These are phyloP conservation scores for Mucor racemosus DNA, from an alignment of 371 early-diverging fungal genomes.

Conservation along the genomic window DNA sequence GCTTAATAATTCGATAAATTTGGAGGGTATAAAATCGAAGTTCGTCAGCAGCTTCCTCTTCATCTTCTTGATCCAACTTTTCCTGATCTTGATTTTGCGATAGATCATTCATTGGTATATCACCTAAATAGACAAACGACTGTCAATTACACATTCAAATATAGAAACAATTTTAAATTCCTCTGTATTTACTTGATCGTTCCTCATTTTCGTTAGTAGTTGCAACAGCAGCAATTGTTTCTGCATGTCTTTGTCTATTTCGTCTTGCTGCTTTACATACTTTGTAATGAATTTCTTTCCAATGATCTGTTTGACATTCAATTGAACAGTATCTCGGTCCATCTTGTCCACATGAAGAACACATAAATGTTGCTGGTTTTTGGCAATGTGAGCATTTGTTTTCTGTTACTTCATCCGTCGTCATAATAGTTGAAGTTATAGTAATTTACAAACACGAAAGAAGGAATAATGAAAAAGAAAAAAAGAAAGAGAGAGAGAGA, in stretches of 20 bases:
- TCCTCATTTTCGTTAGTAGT: not conserved
- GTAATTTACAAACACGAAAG: not conserved
- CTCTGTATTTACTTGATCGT: not conserved
- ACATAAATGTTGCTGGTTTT: conserved; percentile 61
- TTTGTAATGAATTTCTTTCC: conserved; percentile 59
- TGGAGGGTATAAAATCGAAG: conserved; percentile 80
- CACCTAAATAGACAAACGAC: not conserved
- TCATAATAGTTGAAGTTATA: not conserved
- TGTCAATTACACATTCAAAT: not conserved
- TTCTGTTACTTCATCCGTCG: not conserved
- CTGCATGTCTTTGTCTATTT: conserved; percentile 9
- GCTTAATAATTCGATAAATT: conserved; percentile 80
- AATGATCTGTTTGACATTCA: conserved; percentile 71
- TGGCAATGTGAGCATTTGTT: conserved; percentile 44
- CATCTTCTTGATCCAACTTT: conserved; percentile 12
- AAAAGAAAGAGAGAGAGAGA: not conserved
- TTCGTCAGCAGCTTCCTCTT: conserved; percentile 57
- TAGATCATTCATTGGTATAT: conserved; percentile 29
- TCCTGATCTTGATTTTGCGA: conserved; percentile 12
- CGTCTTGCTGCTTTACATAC: conserved; percentile 39
- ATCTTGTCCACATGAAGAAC: conserved; percentile 58
- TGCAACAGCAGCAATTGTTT: not conserved
- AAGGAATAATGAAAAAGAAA: not conserved
- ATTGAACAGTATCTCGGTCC: conserved; percentile 71
- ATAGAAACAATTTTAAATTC: not conserved